Evolutionary conservation across 768 basidiomycete species (phyloP), one percentile per base, ranked within the genome.

Genomic region (Pisolithus sp.): DNA sequence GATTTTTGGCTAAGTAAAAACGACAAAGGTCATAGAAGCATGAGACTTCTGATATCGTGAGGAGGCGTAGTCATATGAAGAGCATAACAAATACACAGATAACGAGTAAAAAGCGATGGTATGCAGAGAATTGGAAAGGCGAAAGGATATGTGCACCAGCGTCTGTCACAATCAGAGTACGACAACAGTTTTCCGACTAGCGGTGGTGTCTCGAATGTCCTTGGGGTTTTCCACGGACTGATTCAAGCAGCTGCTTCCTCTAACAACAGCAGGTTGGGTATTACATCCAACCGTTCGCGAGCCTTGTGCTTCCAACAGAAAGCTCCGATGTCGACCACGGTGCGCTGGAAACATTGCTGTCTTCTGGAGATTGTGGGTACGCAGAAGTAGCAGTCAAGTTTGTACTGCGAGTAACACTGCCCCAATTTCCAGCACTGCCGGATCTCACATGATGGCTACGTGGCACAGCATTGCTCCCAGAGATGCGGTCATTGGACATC

Each of bases 391-490:
- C 70, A 48, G 70, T 68, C 48, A 82, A 69, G 62, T 75, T 76
- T 61, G 69, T 77, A 63, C 72, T 77, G 46, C 83, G 78, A 24
- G 79, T 64, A 58, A 86, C 73, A 59, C 70, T 80, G 40, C 74
- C 83, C 88, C 88, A 89, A 63, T 88, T 89, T 30, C 86, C 86
- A 24, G 84, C 85, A 65, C 87, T 89, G 43, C 88, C 88, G 41
- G 86, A 81, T 54, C 88, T 83, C 53, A 81, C 80, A 62, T 90
- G 87, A 36, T 85, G 81, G 26, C 73, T 71, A 51, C 86, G 79
- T 18, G 73, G 57, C 38, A 61, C 59, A 46, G 51, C 65, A 41
- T 71, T 66, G 57, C 64, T 70, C 43, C 55, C 48, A 0, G 65
- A 46, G 38, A 61, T 70, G 56, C 73, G 77, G 47, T 68, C 74